Evolutionary conservation across 441 rosid genomes (phyloP).

Genomic region (Syzygium syzygioides): DNA sequence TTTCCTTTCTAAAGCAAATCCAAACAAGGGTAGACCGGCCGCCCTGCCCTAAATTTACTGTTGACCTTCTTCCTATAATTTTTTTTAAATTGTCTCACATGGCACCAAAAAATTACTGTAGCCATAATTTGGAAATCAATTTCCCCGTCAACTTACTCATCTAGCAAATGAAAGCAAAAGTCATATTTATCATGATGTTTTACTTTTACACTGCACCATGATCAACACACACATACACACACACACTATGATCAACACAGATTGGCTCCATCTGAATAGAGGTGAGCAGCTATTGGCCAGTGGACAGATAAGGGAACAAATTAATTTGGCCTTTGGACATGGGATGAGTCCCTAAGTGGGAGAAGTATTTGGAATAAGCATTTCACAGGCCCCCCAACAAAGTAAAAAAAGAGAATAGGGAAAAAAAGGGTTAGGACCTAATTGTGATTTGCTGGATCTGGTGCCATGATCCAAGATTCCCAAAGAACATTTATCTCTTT

Average conservation of each 20-base stretch:
- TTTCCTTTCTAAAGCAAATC: neutral
- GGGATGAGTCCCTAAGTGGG: slow-evolving; percentile 11
- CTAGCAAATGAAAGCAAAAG: neutral
- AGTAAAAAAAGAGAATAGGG: neutral
- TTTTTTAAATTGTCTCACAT: neutral
- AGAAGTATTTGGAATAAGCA: slow-evolving; percentile 21
- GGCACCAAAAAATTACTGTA: neutral
- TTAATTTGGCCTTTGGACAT: neutral
- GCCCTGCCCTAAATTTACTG: neutral
- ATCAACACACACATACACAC: neutral
- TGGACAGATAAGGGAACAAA: neutral
- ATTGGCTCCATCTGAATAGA: neutral
- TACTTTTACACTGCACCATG: neutral
- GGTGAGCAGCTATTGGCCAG: neutral
- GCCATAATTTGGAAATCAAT: neutral
- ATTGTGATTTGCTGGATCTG: slow-evolving; percentile 24
- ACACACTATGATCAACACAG: neutral
- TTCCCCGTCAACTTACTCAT: neutral
- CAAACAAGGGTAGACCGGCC: neutral
- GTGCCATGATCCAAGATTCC: slow-evolving; percentile 24
- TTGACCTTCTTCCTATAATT: neutral
- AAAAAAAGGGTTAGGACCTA: neutral
- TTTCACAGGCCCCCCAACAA: neutral
- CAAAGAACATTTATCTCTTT: neutral
- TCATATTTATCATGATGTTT: neutral